These are phyloP conservation scores for Ambrosiella xylebori DNA, from an alignment of 2,329 filamentous ascomycete species.

Conservation along the genomic window DNA sequence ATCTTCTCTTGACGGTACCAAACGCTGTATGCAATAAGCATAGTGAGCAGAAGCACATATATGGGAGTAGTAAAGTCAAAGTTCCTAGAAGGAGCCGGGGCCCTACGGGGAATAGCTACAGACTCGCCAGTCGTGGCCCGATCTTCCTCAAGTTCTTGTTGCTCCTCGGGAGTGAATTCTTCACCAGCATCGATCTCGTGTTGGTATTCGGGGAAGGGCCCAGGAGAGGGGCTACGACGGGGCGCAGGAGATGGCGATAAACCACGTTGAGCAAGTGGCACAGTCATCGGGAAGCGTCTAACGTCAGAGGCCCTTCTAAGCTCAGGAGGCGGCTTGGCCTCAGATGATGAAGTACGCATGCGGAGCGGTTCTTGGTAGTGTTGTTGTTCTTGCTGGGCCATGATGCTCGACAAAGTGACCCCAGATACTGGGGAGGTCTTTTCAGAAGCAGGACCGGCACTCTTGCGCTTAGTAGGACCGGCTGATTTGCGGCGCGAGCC, in stretches of 20 bases:
- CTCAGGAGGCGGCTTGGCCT: neutral
- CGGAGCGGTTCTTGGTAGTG: neutral
- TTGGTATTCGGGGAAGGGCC: conserved; percentile 12
- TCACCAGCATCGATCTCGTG: conserved; percentile 50
- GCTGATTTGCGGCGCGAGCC: conserved; percentile 31
- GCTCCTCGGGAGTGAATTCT: conserved; percentile 86
- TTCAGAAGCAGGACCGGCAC: conserved; percentile 19
- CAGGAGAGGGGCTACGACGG: conserved; percentile 11
- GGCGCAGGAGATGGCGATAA: conserved; percentile 12
- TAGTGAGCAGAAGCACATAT: conserved; percentile 50
- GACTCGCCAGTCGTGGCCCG: conserved; percentile 38
- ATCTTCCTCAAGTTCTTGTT: conserved; percentile 61
- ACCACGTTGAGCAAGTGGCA: conserved; percentile 7
- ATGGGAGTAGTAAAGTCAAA: conserved; percentile 45
- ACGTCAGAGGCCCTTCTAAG: neutral
- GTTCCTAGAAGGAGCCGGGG: conserved; percentile 23
- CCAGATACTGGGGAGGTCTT: conserved; percentile 17
- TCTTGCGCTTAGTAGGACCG: conserved; percentile 24
- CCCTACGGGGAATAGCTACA: conserved; percentile 26
- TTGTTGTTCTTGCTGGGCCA: conserved; percentile 10
- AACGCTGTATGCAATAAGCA: conserved; percentile 54
- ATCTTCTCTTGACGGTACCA: conserved; percentile 93
- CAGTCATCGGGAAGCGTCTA: conserved; percentile 2
- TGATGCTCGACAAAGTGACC: conserved; percentile 12
- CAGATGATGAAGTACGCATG: conserved; percentile 3